Evolutionary conservation across 345 rosid species (phyloP), one percentile per base, ranked within the genome.

Genomic region (Murraya paniculata): DNA sequence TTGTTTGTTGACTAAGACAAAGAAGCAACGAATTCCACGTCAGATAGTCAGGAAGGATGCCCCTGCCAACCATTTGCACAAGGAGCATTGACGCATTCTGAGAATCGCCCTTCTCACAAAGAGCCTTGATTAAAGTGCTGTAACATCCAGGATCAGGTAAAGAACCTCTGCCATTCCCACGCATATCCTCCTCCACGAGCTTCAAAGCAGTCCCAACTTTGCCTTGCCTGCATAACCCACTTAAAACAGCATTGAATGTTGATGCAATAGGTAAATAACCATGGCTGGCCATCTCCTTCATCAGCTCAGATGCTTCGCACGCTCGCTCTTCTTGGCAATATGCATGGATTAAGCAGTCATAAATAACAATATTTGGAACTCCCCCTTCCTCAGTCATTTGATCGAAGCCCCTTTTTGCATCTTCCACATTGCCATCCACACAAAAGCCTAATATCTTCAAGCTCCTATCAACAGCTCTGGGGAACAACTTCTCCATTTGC

Each of bases 161-260:
- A 7, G 88, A 88, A 2, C 94, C 98, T 84, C 90, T 88, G 50
- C 80, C 50, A 13, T 3, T 11, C 50, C 81, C 81, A 56, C 82
- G 87, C 88, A 91, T 84, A 81, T 92, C 95, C 71, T 89, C 91
- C 65, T 89, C 91, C 50, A 92, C 67, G 57, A 95, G 82, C 80
- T 85, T 90, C 77, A 90, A 57, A 38, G 91, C 93, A 48, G 80
- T 88, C 74, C 48, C 83, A 64, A 84, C 86, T 66, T 82, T 88
- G 64, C 87, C 98, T 71, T 86, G 88, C 83, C 62, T 79, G 81
- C 92, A 95, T 45, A 95, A 88, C 73, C 84, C 90, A 4, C 59
- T 28, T 57, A 93, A 82, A 72, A 94, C 68, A 75, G 82, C 87
- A 78, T 89, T 91, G 76, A 89, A 82, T 31, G 94, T 88, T 1